Evolutionary conservation across 208 protist genomes (phyloP).

Genomic region (Leishmania tropica): DNA sequence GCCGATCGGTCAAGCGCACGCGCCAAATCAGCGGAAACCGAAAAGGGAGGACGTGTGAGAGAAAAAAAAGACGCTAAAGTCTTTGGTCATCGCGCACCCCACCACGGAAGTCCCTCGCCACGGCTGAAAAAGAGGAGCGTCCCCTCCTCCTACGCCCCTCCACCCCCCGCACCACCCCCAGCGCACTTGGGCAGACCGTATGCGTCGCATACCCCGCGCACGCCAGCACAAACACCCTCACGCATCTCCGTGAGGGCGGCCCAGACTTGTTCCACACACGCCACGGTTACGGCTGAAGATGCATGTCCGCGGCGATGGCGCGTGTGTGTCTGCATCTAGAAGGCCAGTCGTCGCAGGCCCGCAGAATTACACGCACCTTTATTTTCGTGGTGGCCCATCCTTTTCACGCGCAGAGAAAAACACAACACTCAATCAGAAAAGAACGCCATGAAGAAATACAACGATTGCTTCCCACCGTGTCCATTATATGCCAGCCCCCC

Average conservation of each 20-base stretch:
- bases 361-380: background rate
- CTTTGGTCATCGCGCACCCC: background rate
- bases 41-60: background rate
- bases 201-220: background rate
- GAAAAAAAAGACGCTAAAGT: background rate
- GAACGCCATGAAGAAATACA: background rate
- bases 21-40: background rate
- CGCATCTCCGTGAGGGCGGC: background rate
- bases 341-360: background rate
- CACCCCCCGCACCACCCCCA: no score
- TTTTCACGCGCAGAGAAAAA: background rate
- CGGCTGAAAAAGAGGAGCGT: background rate
- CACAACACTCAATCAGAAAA: background rate
- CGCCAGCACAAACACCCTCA: background rate
- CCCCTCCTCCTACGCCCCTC: background rate
- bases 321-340: background rate
- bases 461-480: background rate
- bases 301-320: background rate
- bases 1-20: background rate
- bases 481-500: background rate
- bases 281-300: background rate
- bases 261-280: background rate
- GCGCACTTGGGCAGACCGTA: background rate
- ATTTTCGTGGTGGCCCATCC: background rate
- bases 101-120: no score